Conservation (phyloP, 768 basidiomycete species). For the Exsudoporus frostii region DNA sequence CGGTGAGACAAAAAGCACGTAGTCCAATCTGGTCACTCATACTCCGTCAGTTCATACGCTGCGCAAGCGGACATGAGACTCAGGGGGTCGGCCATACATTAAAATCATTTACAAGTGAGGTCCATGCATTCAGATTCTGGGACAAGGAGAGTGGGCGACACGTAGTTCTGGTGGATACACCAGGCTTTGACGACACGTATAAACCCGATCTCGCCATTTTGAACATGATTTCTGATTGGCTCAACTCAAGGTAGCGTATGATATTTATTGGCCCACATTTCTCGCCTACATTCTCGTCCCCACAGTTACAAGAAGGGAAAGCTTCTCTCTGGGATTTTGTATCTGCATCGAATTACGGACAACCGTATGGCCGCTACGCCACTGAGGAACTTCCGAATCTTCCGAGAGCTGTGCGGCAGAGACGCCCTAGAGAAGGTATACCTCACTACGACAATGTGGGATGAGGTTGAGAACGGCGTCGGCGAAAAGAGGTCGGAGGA, state of each 20-base stretch:
- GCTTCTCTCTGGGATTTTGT: conserved; percentile 35
- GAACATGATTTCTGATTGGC: conserved; percentile 13
- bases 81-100: conserved; percentile 5
- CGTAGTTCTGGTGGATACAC: conserved; percentile 25
- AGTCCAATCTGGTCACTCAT: not conserved
- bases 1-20: not conserved
- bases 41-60: conserved; percentile 7
- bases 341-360: conserved; percentile 40
- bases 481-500: conserved; percentile 18
- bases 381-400: conserved; percentile 33
- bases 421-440: conserved; percentile 31
- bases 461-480: conserved; percentile 19
- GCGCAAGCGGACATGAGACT: not conserved
- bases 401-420: conserved; percentile 27
- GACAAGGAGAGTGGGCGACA: not conserved
- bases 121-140: conserved; percentile 3
- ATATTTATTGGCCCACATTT: not conserved
- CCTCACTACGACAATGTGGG: conserved; percentile 41
- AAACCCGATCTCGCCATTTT: conserved; percentile 14
- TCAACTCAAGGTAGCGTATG: conserved; percentile 6
- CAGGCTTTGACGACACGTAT: conserved; percentile 21
- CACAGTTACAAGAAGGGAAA: conserved; percentile 9
- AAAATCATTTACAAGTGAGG: conserved; percentile 10
- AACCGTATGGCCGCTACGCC: conserved; percentile 35
- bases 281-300: not conserved